Conservation (phyloP, 768 basidiomycete species). For the Rhizopogon vinicolor region DNA sequence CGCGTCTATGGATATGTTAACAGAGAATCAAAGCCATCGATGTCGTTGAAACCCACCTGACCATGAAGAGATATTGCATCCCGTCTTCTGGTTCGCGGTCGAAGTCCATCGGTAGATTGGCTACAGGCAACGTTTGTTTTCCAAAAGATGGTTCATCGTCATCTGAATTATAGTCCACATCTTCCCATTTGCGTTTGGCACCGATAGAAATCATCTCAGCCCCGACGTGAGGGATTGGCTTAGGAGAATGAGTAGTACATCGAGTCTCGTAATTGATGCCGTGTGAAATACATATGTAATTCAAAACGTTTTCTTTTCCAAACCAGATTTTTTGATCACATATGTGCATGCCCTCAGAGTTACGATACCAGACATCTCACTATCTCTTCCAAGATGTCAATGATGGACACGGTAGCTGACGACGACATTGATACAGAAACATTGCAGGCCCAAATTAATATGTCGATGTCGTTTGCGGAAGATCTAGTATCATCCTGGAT, state of each 20-base stretch:
- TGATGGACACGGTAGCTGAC: constrained; percentile 31
- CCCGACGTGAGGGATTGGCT: neutral
- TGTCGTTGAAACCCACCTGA: constrained; percentile 46
- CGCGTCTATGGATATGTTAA: constrained; percentile 45
- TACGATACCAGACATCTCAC: constrained; percentile 1
- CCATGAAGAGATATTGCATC: constrained; percentile 76
- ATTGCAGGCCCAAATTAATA: constrained; percentile 78
- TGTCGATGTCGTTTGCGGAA: constrained; percentile 74
- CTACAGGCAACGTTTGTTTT: constrained; percentile 76
- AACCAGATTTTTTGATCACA: neutral
- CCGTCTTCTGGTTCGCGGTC: constrained; percentile 65
- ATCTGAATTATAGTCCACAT: constrained; percentile 42
- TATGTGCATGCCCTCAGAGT: neutral
- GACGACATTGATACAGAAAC: constrained; percentile 61
- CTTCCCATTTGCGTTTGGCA: constrained; percentile 54
- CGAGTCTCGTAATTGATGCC: neutral
- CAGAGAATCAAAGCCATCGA: constrained; percentile 6
- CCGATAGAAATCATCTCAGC: constrained; percentile 10
- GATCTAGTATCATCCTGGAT: constrained; percentile 77
- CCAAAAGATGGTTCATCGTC: constrained; percentile 61
- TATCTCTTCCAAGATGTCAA: constrained; percentile 15
- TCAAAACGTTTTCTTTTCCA: neutral
- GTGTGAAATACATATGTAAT: neutral
- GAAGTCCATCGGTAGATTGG: constrained; percentile 68
- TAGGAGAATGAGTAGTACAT: neutral